Conservation (phyloP, 805 yeast species). For the Candida taoyuanica region DNA sequence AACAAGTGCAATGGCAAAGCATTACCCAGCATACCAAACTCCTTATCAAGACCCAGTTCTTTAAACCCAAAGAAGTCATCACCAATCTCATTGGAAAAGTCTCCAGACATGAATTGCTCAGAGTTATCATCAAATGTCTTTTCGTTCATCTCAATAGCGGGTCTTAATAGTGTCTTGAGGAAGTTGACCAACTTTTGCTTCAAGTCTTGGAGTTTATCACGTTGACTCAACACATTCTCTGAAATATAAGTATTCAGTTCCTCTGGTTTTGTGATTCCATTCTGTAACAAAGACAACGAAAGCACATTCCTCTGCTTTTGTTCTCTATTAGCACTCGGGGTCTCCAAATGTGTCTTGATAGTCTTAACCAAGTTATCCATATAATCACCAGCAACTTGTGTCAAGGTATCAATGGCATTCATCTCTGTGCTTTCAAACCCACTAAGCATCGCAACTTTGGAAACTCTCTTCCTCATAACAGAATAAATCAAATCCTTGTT, state of each 20-base stretch:
- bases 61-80: slow-evolving; percentile 98
- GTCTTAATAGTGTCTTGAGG: slow-evolving; percentile 77
- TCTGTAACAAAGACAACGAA: slow-evolving; percentile 65
- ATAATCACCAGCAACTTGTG: slow-evolving; percentile 81
- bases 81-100: slow-evolving; percentile 87
- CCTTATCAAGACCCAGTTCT: slow-evolving; percentile 90
- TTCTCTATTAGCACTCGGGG: slow-evolving; percentile 36
- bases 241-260: slow-evolving; percentile 68
- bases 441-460: slow-evolving; percentile 81
- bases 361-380: slow-evolving; percentile 69
- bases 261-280: slow-evolving; percentile 80
- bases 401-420: slow-evolving; percentile 68
- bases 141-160: slow-evolving; percentile 69
- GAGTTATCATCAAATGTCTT: slow-evolving; percentile 81
- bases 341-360: slow-evolving; percentile 66
- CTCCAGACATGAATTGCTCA: slow-evolving; percentile 93
- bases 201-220: slow-evolving; percentile 63
- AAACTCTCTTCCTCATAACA: slow-evolving; percentile 62
- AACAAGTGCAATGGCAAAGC: slow-evolving; percentile 87
- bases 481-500: slow-evolving; percentile 58
- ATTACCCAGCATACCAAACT: slow-evolving; percentile 76
- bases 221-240: slow-evolving; percentile 67
- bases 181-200: slow-evolving; percentile 62
- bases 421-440: slow-evolving; percentile 87
- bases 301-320: slow-evolving; percentile 44